Base-by-base conservation (phyloP, 2,329 filamentous ascomycete genomes). In the Aureobasidium leucospermi region DNA sequence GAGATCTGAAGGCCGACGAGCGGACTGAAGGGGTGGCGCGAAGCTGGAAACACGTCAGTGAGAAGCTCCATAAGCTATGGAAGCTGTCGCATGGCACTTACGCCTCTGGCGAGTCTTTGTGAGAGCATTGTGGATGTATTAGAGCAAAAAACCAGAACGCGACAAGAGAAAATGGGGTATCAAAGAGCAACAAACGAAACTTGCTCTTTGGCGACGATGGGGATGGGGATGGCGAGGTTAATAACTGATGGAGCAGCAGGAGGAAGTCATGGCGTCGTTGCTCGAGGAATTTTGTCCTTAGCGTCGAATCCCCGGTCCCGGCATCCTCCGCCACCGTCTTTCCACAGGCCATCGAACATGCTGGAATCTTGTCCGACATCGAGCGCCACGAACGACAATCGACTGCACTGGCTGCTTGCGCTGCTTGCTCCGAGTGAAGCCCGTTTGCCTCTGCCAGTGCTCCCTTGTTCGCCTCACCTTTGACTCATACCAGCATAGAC, bases 1-100 rank as follows among this genome's bases (percentile, higher is more conserved):
- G 85, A 69, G 87, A 83, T 78, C 86, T 86, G 67, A 67, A 67
- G 65, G 67, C 68, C 63, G 70, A 70, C 64, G 69, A 68, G 68
- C 69, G 65, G 63, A 72, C 65, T 61, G 70, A 65, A 43, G 70
- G 68, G 43, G 69, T 66, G 59, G 70, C 69, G 65, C 71, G 71
- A 49, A 60, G 58, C 62, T 62, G 49, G 11, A 47, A 23, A 31
- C 46, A 60, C 3, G 29, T 46, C 41, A 46, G 53, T 46, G 23
- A 64, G 67, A 65, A 67, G 67, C 46, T 57, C 19, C 9, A 7
- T n/a, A 8, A 38, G 43, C 41, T 39, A 11, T 28, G 11, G 28
- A 13, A 53, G 58, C 58, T 55, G 49, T 55, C 36, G 36, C 46
- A 52, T 60, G 42, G 29, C 16, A 71, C 70, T 64, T 63, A 72